Evolutionary conservation across 805 yeast species (phyloP), one percentile per base, ranked within the genome.

Genomic region (Suhomyces canberraensis): DNA sequence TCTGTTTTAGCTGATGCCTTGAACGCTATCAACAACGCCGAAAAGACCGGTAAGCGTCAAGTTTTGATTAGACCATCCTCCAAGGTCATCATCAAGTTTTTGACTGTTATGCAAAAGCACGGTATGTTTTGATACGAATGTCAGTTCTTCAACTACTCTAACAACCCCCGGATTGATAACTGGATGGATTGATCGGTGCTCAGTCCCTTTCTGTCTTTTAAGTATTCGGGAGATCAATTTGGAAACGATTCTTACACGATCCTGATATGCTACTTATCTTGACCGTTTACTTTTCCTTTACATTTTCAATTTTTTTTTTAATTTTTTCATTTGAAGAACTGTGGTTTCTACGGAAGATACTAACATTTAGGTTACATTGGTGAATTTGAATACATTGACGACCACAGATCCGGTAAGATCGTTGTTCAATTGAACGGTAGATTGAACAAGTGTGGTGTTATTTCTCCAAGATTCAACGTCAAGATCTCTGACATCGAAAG

Each of bases 21-120:
- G 64, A 90, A 90, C 77, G 83, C 96, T 63, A 90, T 90, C 76
- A 88, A 89, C 93, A 90, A 90, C 75, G 97, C 97, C 76, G 96
- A 90, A 78, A 90, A 89, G 78, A 83, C 96, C 75, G 97, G 97
- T 75, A 90, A 90, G 81, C 86, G 97, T 78, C 97, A 90, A 79
- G 97, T 90, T 63, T 75, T 90, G 70, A 84, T 90, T 76, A 86
- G 96, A 82, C 97, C 97, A 56, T 88, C 97, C 38, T 90, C 96
- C 68, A 90, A 90, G 85, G 97, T 90, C 62, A 89, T 90, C 78
- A 81, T 90, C 84, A 90, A 88, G 77, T 90, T 88, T 78, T 79
- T 90, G 72, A 79, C 87, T 66, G 97, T 90, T 61, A 89, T 90
- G 86, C 97, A 90, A 80, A 88, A 80, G 77, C 97, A 90, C 73